Conservation (phyloP, 2,329 filamentous ascomycete genomes). For the Beauveria rudraprayagi region DNA sequence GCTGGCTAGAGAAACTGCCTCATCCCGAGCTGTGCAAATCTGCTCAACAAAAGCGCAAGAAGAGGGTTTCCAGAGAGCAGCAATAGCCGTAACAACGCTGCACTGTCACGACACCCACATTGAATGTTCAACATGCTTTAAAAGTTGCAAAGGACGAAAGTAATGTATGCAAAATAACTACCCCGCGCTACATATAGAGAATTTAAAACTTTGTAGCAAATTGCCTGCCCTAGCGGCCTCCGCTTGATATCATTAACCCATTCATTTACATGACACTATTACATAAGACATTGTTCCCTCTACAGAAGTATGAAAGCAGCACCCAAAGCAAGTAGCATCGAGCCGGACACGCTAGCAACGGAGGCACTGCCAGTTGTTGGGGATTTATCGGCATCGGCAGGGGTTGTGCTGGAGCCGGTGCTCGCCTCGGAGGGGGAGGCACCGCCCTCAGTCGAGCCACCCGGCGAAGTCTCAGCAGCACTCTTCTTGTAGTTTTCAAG, state of each 20-base stretch:
- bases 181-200: neutral
- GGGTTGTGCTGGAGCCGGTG: constrained; percentile 7
- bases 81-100: neutral
- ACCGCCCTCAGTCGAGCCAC: constrained; percentile 11
- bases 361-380: constrained; percentile 17
- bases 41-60: constrained; percentile 52
- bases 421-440: constrained; percentile 15
- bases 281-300: neutral
- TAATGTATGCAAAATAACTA: neutral
- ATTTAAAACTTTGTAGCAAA: neutral
- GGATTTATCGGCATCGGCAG: neutral
- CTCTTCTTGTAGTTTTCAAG: constrained; percentile 40
- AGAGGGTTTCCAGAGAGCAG: constrained; percentile 26
- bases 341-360: constrained; percentile 28
- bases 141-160: neutral
- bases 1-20: constrained; percentile 55
- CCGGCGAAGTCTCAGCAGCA: constrained; percentile 23
- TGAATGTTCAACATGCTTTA: neutral
- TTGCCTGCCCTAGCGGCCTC: neutral
- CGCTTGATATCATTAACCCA: constrained; percentile 4
- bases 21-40: constrained; percentile 59
- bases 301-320: constrained; percentile 36
- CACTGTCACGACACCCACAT: neutral
- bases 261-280: neutral
- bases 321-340: constrained; percentile 35